phyloP scores from a whole-genome alignment of 169 alveolate genomes.

The Eimeria praecox region DNA sequence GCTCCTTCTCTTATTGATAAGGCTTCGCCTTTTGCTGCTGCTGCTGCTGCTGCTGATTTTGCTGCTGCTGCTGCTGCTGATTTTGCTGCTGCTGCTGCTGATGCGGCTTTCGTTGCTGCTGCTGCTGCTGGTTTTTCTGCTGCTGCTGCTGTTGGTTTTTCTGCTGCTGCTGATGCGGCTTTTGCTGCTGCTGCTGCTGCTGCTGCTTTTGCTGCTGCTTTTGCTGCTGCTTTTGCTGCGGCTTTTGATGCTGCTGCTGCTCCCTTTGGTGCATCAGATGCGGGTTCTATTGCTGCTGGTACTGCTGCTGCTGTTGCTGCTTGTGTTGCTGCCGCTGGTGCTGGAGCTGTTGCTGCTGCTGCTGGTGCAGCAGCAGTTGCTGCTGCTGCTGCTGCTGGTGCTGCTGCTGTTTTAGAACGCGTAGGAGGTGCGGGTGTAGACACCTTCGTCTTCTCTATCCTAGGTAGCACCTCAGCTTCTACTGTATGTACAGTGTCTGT shows the following conservation, averaged over 20 bases:
- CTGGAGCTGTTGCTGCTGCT: too few species aligned
- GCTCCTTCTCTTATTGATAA: not conserved
- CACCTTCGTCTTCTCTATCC: too few species aligned
- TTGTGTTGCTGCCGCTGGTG: too few species aligned
- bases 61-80: conserved; percentile 8
- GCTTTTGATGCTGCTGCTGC: not conserved
- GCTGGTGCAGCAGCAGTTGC: too few species aligned
- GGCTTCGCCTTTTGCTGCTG: not conserved
- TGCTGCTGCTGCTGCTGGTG: too few species aligned
- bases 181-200: not conserved
- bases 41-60: too few species aligned
- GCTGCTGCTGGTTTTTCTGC: not conserved
- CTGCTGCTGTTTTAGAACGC: too few species aligned
- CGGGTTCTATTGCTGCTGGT: too few species aligned
- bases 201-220: not conserved
- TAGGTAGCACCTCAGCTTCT: not conserved
- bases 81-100: not conserved
- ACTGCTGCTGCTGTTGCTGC: too few species aligned
- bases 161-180: not conserved
- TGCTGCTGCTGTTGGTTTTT: not conserved
- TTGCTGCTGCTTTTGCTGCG: not conserved
- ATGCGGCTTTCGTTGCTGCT: not conserved
- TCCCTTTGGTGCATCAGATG: too few species aligned
- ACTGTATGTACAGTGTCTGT: not conserved
- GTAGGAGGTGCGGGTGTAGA: too few species aligned